A percentile compares a stretch with the other conserved stretches of the same genome.
phyloP scores from a whole-genome alignment of 2,329 filamentous ascomycete genomes.

The Aspergillus calidoustus region DNA sequence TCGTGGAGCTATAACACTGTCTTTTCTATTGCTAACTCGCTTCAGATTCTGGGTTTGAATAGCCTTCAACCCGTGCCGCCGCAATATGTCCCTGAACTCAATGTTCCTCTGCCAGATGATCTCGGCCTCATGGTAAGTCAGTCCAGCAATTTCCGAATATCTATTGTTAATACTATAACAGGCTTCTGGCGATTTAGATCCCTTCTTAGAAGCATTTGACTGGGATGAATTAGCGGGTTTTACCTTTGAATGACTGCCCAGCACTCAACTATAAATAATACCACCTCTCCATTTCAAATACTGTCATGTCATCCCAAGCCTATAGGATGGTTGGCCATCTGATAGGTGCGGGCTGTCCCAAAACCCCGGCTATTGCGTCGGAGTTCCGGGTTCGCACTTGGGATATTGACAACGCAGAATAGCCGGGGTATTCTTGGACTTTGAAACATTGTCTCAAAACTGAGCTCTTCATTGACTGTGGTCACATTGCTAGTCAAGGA shows the following conservation, averaged over 20 bases:
- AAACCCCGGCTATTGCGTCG: not conserved
- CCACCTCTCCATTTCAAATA: not conserved
- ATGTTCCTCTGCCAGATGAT: slow-evolving; percentile 27
- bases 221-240: slow-evolving; percentile 40
- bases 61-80: slow-evolving; percentile 27
- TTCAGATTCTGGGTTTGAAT: slow-evolving; percentile 29
- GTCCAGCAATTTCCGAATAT: not conserved
- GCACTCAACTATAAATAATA: not conserved
- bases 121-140: slow-evolving; percentile 32
- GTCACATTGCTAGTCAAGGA: not conserved
- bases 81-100: slow-evolving; percentile 30
- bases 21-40: not conserved
- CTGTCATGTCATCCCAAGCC: not conserved
- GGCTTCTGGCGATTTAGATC: slow-evolving; percentile 37
- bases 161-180: slow-evolving; percentile 20
- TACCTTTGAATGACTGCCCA: slow-evolving; percentile 23
- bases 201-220: slow-evolving; percentile 41
- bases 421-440: not conserved
- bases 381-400: not conserved
- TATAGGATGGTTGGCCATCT: not conserved
- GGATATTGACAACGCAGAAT: not conserved
- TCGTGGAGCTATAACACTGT: not conserved
- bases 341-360: not conserved
- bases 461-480: not conserved
- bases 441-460: not conserved